phyloP scores from a whole-genome alignment of 2,329 filamentous ascomycete species.

The Alternaria sp. region DNA sequence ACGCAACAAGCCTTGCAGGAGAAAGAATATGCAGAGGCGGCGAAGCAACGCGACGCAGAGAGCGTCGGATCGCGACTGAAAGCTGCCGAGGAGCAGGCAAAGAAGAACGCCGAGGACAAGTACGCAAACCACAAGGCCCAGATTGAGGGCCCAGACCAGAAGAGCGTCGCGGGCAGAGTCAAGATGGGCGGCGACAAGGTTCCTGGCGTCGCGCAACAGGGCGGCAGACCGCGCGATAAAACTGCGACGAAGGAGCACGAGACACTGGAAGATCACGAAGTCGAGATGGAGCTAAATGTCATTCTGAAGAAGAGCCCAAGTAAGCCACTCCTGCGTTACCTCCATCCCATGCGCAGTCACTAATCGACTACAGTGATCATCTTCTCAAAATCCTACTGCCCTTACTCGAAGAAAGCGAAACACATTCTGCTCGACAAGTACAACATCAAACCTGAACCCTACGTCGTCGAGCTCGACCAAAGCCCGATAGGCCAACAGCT shows the following conservation, averaged over 20 bases:
- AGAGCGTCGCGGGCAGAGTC: constrained; percentile 63
- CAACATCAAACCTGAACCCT: constrained; percentile 79
- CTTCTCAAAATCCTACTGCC: constrained; percentile 95
- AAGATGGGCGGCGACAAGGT: constrained; percentile 56
- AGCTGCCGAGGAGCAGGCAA: constrained; percentile 73
- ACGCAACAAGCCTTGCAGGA: constrained; percentile 63
- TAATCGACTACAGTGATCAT: constrained; percentile 74
- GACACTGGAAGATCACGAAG: constrained; percentile 68
- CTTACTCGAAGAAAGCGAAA: constrained; percentile 85
- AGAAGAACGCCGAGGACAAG: constrained; percentile 74
- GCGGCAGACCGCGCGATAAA: constrained; percentile 54
- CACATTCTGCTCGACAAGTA: constrained; percentile 84
- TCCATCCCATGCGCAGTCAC: background rate
- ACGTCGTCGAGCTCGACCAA: constrained; percentile 88
- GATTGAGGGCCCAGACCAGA: constrained; percentile 53
- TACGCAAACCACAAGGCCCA: constrained; percentile 57
- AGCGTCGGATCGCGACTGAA: constrained; percentile 67
- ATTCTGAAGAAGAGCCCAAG: constrained; percentile 87
- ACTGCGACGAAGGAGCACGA: constrained; percentile 56
- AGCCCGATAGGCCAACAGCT: constrained; percentile 77
- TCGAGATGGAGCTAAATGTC: constrained; percentile 74
- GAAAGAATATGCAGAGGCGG: constrained; percentile 50
- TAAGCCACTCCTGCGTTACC: constrained; percentile 53
- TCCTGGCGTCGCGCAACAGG: constrained; percentile 56
- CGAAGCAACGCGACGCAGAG: constrained; percentile 62